Evolutionary conservation across 75 land plant species (phyloP), one percentile per base, ranked within the genome.

Genomic region (Chamaecyparis obtusa): DNA sequence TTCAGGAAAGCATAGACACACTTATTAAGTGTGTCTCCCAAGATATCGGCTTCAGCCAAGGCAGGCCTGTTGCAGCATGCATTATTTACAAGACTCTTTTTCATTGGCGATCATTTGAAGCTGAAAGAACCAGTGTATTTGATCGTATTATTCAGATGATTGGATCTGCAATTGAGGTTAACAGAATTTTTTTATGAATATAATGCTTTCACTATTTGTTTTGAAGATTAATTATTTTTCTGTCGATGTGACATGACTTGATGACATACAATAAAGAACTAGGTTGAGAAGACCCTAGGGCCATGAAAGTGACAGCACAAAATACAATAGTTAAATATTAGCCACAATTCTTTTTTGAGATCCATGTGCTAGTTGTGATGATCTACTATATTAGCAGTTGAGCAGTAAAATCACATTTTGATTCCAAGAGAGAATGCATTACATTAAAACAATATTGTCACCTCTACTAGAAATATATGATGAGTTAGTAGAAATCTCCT

Each of bases 21-120:
- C 92, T 98, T 17, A 90, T 97, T n/a, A 94, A 93, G 41, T 95
- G 96, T 90, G 95, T 98, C 19, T 86, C 75, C 51, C 90, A 97
- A 88, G 91, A 98, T 87, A 88, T 98, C 83, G 99, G 99, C 0
- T 97, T 94, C 88, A 97, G 94, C 89, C 87, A 95, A 72, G 96
- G 94, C 30, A 91, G 96, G 88, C 99, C 99, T 75, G 92, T 97
- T 89, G 99, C 99, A 77, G 99, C 99, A 46, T 93, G 94, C 85
- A 95, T 95, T 39, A 95, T 98, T 30, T 98, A 97, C 87, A 98
- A 95, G 90, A 95, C 96, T 60, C 93, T 98, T 78, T 92, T 97
- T 48, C 94, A 98, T 33, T 98, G 99, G 99, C 95, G 95, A 44
- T 97, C 99, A 10, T 98, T 98, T 97, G 99, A 98, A 89, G 97